Evolutionary conservation across 2,329 filamentous ascomycete genomes (phyloP).

Genomic region (Colletotrichum caudatum): DNA sequence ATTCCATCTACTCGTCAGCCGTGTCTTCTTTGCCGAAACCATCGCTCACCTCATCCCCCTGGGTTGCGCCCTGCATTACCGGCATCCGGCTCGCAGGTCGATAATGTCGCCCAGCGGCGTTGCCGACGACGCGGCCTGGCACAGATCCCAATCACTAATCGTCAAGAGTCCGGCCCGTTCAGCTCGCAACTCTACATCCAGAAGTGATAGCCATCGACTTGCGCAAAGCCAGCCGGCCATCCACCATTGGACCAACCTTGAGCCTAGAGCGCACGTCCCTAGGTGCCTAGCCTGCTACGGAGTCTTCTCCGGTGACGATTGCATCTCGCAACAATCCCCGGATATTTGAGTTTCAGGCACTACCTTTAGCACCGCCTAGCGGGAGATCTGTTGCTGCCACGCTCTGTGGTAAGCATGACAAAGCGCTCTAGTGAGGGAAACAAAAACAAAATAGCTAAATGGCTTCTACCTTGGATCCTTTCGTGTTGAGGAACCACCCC

Average conservation of each 20-base stretch:
- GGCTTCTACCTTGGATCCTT: not conserved
- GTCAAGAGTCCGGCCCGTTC: not conserved
- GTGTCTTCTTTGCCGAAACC: not conserved
- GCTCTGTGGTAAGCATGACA: conserved; percentile 30
- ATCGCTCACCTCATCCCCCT: not conserved
- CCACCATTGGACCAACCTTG: not conserved
- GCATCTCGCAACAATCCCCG: not conserved
- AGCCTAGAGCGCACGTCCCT: not conserved
- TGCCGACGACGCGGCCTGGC: not conserved
- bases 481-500: not conserved
- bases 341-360: conserved; percentile 14
- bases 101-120: not conserved
- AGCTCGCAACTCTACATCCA: not conserved
- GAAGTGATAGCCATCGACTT: not conserved
- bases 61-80: not conserved
- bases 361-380: not conserved
- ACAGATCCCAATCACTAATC: not conserved
- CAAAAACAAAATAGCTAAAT: not conserved
- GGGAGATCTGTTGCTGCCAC: not conserved
- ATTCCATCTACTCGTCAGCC: not conserved
- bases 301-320: conserved; percentile 10
- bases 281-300: not conserved
- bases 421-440: not conserved
- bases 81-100: not conserved
- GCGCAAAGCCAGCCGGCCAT: conserved; percentile 8